These are phyloP conservation scores for Ophiocordyceps camponoti-rufipedis DNA, from an alignment of 2,329 filamentous ascomycete species.

Conservation along the genomic window DNA sequence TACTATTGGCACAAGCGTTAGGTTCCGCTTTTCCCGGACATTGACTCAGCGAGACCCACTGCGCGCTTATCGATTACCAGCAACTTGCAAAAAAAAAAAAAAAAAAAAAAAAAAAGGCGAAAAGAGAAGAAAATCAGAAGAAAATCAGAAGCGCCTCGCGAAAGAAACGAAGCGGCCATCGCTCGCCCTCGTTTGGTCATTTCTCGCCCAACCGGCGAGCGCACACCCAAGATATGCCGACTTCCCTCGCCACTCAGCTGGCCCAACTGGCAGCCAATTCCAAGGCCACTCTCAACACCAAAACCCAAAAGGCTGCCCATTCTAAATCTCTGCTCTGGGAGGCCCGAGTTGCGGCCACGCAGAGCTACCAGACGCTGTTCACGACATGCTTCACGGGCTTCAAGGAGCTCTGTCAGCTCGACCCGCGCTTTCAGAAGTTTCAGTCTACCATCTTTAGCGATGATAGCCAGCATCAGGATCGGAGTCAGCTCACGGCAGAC, in stretches of 20 bases:
- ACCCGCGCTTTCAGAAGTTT: constrained; percentile 60
- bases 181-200: too few species aligned
- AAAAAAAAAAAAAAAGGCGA: background rate
- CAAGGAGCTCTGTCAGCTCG: constrained; percentile 75
- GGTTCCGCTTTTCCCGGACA: too few species aligned
- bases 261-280: constrained; percentile 81
- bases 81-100: background rate
- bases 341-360: constrained; percentile 60
- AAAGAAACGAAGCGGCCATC: background rate
- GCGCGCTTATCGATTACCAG: background rate
- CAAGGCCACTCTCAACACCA: constrained; percentile 79
- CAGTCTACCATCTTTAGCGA: constrained; percentile 73
- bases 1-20: too few species aligned
- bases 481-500: constrained; percentile 60
- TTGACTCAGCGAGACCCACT: too few species aligned
- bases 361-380: constrained; percentile 82
- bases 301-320: constrained; percentile 80
- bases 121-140: background rate
- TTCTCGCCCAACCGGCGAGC: background rate
- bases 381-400: constrained; percentile 78
- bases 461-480: constrained; percentile 78
- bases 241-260: constrained; percentile 82
- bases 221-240: constrained; percentile 41
- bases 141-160: background rate
- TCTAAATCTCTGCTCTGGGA: constrained; percentile 93